phyloP scores from a whole-genome alignment of 345 rosid species.

The Aegle marmelos region DNA sequence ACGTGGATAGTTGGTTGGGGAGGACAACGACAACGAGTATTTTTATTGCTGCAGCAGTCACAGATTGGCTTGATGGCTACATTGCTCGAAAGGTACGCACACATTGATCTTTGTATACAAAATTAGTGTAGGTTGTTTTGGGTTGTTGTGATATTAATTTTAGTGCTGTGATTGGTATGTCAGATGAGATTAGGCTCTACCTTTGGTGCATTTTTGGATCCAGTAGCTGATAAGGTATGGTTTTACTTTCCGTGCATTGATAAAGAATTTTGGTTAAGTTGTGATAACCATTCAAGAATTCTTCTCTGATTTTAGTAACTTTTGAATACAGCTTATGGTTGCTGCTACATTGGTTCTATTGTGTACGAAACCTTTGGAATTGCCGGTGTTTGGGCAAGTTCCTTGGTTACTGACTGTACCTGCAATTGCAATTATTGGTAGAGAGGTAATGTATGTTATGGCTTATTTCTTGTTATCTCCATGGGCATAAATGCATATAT shows the following conservation, averaged over 20 bases:
- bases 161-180: conserved; percentile 5
- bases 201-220: conserved; percentile 99
- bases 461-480: conserved; percentile 4
- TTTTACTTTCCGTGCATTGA: too few relatives aligned
- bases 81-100: conserved; percentile 79
- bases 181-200: conserved; percentile 87
- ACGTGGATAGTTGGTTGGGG: conserved; percentile 88
- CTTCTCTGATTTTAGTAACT: conserved; percentile 11
- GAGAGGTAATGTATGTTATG: conserved; percentile 65
- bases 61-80: conserved; percentile 99
- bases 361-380: conserved; percentile 72
- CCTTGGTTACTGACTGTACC: conserved; percentile 91
- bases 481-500: neutral
- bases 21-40: conserved; percentile 87
- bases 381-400: conserved; percentile 48
- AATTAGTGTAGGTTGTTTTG: neutral
- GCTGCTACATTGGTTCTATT: conserved; percentile 89
- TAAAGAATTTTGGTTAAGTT: neutral
- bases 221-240: conserved; percentile 93
- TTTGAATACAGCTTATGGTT: conserved; percentile 83
- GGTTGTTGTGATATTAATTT: neutral
- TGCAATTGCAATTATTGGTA: conserved; percentile 83
- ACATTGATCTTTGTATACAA: neutral
- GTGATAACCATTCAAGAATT: neutral
- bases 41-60: conserved; percentile 89